These are phyloP conservation scores for Salix dunnii DNA, from an alignment of 345 rosid genomes.

Conservation along the genomic window DNA sequence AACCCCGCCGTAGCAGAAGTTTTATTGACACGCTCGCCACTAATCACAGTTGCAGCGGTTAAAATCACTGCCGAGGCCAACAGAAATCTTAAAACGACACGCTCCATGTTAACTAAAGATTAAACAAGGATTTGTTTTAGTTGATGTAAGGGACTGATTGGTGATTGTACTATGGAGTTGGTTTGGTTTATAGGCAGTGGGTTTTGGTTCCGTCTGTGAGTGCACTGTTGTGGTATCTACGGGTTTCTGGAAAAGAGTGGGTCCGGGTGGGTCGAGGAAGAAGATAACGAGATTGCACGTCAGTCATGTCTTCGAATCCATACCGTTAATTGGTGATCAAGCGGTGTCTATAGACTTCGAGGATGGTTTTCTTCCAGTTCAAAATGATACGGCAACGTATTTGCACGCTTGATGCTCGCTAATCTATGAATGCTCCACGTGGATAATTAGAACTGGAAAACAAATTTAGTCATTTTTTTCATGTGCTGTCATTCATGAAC, in stretches of 20 bases:
- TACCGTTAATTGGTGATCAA: slow-evolving; percentile 23
- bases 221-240: not conserved
- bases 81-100: not conserved
- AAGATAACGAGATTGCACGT: slow-evolving; percentile 4
- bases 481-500: no score
- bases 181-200: not conserved
- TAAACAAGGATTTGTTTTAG: not conserved
- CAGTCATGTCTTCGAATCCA: slow-evolving; percentile 22
- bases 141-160: not conserved
- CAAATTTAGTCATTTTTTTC: no score
- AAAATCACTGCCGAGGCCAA: slow-evolving; percentile 7
- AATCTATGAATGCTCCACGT: not conserved
- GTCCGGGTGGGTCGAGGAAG: not conserved
- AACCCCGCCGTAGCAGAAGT: slow-evolving; percentile 39
- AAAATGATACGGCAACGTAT: no score
- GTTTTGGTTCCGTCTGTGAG: not conserved
- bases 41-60: slow-evolving; percentile 1
- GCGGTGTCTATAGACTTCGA: slow-evolving; percentile 4
- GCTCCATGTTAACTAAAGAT: not conserved
- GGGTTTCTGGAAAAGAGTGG: not conserved
- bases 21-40: slow-evolving; percentile 40
- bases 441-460: not conserved
- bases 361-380: not conserved
- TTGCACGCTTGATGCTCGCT: not conserved
- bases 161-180: not conserved